Evolutionary conservation across 192 early-diverging fungal genomes (phyloP).

Genomic region (Mortierella claussenii): DNA sequence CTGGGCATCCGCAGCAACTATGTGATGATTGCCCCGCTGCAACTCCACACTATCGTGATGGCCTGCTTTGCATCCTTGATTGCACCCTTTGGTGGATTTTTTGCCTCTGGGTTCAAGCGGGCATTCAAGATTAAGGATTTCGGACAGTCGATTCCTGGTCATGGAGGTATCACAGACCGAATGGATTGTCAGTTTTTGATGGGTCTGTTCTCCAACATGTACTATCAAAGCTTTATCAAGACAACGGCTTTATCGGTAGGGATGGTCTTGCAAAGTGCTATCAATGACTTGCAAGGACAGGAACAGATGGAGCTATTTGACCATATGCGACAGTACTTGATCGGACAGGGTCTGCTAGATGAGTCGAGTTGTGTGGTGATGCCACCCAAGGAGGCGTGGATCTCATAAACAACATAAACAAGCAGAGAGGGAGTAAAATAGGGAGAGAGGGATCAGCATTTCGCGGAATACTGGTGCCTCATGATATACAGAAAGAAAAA

Average conservation of each 20-base stretch:
- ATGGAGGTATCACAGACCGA: constrained; percentile 96
- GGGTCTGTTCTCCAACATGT: constrained; percentile 93
- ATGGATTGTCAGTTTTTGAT: constrained; percentile 99
- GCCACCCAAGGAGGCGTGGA: constrained; percentile 50
- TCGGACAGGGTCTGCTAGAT: constrained; percentile 51
- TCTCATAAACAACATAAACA: constrained; percentile 18
- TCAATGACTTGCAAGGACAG: constrained; percentile 39
- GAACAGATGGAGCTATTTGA: constrained; percentile 56
- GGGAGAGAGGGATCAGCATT: too few relatives aligned
- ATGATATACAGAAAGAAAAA: too few relatives aligned
- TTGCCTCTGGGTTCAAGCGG: constrained; percentile 95
- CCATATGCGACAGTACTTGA: constrained; percentile 53
- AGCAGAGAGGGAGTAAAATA: too few relatives aligned
- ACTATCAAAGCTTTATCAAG: constrained; percentile 89
- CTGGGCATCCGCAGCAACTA: constrained; percentile 32
- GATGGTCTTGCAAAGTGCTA: constrained; percentile 31
- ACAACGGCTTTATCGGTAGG: constrained; percentile 53
- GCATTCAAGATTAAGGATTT: constrained; percentile 99
- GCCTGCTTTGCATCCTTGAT: constrained; percentile 94
- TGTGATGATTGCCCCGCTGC: constrained; percentile 84
- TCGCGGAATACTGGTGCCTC: too few relatives aligned
- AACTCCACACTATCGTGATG: constrained; percentile 89
- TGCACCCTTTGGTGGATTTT: constrained; percentile 98
- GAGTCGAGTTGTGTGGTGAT: constrained; percentile 43
- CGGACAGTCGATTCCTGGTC: constrained; percentile 96